Base-by-base conservation (phyloP, 148 eudicot genomes). In the Camellia lanceoleosa region DNA sequence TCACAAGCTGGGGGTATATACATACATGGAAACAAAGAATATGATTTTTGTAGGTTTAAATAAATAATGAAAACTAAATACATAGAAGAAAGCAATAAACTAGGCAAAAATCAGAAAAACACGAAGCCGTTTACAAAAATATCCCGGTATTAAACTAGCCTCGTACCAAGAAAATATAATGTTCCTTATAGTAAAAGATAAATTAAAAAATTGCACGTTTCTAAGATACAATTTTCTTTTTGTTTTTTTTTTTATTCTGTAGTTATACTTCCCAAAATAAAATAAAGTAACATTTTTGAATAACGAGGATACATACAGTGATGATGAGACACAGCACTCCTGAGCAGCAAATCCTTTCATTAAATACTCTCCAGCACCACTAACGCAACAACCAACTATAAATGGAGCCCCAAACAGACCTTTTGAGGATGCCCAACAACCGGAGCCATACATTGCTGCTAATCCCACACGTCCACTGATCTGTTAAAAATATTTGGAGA, bases 391-490 rank as follows among this genome's bases (percentile, higher is more conserved):
- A 71, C 97, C 99, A 66, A 87, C 92, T 49, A 76, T 82, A 75
- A 80, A 88, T 41, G 97, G 92, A 83, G 87, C 81, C 75, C 86
- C 96, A 83, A 85, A 88, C 61, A 91, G 88, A 78, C 93, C 89
- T 81, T 84, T 92, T 18, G 96, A 85, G 75, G 95, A 91, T 75
- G 99, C 99, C 98, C 99, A 97, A 80, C 99, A 97, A 79, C 99
- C 98, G 66, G 92, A 84, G 73, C 98, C 99, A 82, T 94, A 97
- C 82, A 71, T 92, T 81, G 92, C 99, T 7, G 98, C 99, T 84
- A 97, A 83, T 49, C 99, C 99, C 87, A 97, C 98, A 80, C 98
- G 93, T 47, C 99, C 99, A 73, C 95, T 89, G 47, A 92, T 94
- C 99, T 97, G 90, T 64, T 10, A 38, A 15, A 83, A n/a, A 47